These are phyloP conservation scores for Podosphaera fusca DNA, from an alignment of 2,329 filamentous ascomycete species.

Conservation along the genomic window DNA sequence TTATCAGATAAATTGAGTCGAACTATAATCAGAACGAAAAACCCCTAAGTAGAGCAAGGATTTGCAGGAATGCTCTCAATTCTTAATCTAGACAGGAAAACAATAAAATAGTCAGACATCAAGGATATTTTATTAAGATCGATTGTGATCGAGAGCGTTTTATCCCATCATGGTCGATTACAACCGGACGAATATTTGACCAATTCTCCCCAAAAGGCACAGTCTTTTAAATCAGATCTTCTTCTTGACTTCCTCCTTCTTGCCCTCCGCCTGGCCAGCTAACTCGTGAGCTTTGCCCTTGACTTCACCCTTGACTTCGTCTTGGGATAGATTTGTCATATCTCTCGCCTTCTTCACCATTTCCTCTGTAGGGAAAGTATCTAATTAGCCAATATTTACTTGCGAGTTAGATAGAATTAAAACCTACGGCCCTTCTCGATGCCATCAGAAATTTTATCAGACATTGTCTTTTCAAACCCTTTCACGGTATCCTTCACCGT, in stretches of 20 bases:
- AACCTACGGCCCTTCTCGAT: slow-evolving; percentile 33
- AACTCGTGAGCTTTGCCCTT: slow-evolving; percentile 18
- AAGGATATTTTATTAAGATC: not conserved
- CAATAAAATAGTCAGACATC: not conserved
- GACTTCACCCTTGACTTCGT: slow-evolving; percentile 19
- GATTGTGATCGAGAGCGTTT: not conserved
- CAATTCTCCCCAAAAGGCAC: not conserved
- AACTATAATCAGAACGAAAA: too few species aligned
- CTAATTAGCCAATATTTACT: not conserved
- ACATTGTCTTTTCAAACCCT: slow-evolving; percentile 33
- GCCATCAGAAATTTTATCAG: slow-evolving; percentile 36
- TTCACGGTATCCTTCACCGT: slow-evolving; percentile 35
- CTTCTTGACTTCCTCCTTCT: slow-evolving; percentile 18
- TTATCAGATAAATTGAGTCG: too few species aligned
- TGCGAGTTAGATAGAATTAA: not conserved
- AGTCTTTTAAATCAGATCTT: slow-evolving; percentile 10
- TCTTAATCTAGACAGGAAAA: too few species aligned
- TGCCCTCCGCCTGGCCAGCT: slow-evolving; percentile 17
- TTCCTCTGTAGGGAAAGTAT: slow-evolving; percentile 13
- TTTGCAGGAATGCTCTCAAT: too few species aligned
- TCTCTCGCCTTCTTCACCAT: slow-evolving; percentile 26
- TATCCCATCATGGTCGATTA: not conserved
- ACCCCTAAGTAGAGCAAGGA: too few species aligned
- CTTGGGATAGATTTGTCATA: slow-evolving; percentile 17
- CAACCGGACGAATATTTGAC: not conserved